Conservation (phyloP, 2,329 filamentous ascomycete genomes). For the Xylariomycetidae sp. region DNA sequence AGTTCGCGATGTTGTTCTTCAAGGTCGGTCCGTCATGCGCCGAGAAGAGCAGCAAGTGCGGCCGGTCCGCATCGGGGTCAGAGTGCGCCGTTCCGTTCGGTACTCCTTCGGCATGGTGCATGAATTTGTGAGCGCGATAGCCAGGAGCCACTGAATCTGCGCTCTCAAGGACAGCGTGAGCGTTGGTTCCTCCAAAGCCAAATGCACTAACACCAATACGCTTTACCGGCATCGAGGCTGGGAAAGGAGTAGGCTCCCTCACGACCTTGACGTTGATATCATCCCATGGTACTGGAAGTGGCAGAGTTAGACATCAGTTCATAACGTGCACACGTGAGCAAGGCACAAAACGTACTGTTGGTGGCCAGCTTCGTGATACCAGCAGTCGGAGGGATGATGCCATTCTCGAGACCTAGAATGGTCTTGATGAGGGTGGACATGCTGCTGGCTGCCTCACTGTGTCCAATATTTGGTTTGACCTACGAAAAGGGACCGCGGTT, state of each 20-base stretch:
- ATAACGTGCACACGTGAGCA: not conserved
- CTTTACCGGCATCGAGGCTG: no score
- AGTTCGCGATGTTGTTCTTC: not conserved
- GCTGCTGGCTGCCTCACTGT: constrained; percentile 21
- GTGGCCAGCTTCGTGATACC: constrained; percentile 18
- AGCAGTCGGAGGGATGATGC: constrained; percentile 21
- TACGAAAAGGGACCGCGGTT: no score
- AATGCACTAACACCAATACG: not conserved
- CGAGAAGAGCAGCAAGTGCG: not conserved
- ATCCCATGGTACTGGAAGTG: not conserved
- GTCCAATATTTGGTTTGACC: constrained; percentile 22
- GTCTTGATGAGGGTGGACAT: constrained; percentile 24
- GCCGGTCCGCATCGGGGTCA: not conserved
- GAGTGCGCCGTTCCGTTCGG: not conserved
- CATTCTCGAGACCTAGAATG: constrained; percentile 23
- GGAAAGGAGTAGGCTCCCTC: no score
- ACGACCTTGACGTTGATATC: no score
- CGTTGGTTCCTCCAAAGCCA: not conserved
- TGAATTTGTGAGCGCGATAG: not conserved
- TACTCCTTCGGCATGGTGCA: not conserved
- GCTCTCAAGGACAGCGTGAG: not conserved
- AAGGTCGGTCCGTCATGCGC: not conserved
- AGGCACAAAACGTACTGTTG: not conserved
- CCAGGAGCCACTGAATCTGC: not conserved
- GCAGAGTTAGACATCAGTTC: not conserved